phyloP scores from a whole-genome alignment of 2,329 filamentous ascomycete genomes.

The Mycosphaerella sp. region DNA sequence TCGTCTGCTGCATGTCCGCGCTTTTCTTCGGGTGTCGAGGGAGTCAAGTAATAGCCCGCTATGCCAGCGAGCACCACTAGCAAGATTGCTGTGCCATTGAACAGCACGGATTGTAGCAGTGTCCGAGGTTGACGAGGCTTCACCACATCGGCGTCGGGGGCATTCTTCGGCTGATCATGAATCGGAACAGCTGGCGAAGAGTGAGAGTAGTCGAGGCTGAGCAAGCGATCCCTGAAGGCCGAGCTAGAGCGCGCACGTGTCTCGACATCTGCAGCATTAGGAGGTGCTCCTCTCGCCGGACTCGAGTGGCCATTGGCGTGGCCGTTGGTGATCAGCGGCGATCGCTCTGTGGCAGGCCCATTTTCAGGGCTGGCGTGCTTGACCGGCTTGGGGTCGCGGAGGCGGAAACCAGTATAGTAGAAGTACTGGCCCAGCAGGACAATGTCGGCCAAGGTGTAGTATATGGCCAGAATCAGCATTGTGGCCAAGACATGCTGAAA shows the following conservation, averaged over 20 bases:
- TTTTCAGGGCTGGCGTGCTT: conserved; percentile 22
- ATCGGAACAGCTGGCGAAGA: conserved; percentile 80
- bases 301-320: conserved; percentile 26
- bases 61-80: conserved; percentile 81
- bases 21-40: conserved; percentile 35
- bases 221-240: conserved; percentile 44
- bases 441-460: conserved; percentile 76
- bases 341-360: conserved; percentile 30
- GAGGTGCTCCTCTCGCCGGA: conserved; percentile 1
- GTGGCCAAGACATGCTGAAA: conserved; percentile 88
- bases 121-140: conserved; percentile 38
- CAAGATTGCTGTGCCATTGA: conserved; percentile 69
- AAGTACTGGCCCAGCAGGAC: conserved; percentile 86
- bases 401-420: conserved; percentile 84
- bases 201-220: conserved; percentile 59
- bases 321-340: conserved; percentile 33
- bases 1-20: conserved; percentile 30
- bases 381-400: conserved; percentile 62
- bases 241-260: conserved; percentile 29
- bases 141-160: conserved; percentile 26
- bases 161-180: conserved; percentile 46
- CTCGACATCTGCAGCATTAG: conserved; percentile 27
- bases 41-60: conserved; percentile 74
- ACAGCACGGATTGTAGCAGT: conserved; percentile 51
- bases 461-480: conserved; percentile 55